These are phyloP conservation scores for Kodamaea sagamina DNA, from an alignment of 805 yeast species.

Conservation along the genomic window DNA sequence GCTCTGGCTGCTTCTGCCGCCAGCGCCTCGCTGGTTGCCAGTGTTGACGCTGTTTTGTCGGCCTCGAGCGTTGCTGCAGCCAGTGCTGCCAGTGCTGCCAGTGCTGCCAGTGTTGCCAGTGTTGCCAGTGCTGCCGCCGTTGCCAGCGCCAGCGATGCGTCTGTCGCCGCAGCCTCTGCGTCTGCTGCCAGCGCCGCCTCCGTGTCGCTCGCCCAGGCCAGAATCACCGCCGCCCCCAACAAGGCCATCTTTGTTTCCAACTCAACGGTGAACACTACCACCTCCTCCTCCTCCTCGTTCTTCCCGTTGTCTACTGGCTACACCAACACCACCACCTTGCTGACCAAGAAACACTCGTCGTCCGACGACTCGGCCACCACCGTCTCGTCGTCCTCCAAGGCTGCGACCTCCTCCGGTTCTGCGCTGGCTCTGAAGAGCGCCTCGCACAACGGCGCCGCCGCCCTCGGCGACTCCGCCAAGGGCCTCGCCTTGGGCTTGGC, in stretches of 20 bases:
- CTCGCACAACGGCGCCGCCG: constrained; percentile 31
- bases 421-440: constrained; percentile 21
- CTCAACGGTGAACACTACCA: constrained; percentile 26
- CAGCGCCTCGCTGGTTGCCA: constrained; percentile 9
- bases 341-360: constrained; percentile 9
- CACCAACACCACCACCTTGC: constrained; percentile 12
- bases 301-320: constrained; percentile 21
- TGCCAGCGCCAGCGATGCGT: constrained; percentile 21
- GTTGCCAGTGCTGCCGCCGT: constrained; percentile 23
- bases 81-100: constrained; percentile 20
- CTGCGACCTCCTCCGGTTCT: constrained; percentile 27
- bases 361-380: constrained; percentile 18
- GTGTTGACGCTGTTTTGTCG: constrained; percentile 11
- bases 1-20: constrained; percentile 20
- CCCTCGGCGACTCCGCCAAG: constrained; percentile 25
- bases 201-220: constrained; percentile 14
- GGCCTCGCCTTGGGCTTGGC: constrained; percentile 22
- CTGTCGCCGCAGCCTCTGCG: constrained; percentile 24
- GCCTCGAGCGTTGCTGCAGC: constrained; percentile 5
- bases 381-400: constrained; percentile 21
- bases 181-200: constrained; percentile 27
- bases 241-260: constrained; percentile 43
- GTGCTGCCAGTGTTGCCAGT: constrained; percentile 24
- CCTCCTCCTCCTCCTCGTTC: constrained; percentile 23
- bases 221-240: constrained; percentile 2